Evolutionary conservation across 1,284 basidiomycete genomes (phyloP), one percentile per base, ranked within the genome.

Genomic region (Exsudoporus floridanus): DNA sequence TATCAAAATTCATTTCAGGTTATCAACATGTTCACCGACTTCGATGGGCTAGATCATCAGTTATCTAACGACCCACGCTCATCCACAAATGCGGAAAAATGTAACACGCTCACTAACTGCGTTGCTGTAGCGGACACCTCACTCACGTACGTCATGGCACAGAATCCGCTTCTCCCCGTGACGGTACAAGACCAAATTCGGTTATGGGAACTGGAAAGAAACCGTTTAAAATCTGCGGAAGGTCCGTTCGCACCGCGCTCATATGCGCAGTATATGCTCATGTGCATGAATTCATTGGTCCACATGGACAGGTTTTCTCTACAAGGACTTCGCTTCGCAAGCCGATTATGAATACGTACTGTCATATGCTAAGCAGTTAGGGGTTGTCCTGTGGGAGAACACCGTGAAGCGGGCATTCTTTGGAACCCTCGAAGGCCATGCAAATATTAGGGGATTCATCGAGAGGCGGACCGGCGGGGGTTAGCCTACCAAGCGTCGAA

Each of bases 121-220:
- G 38, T 50, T 13, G 36, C 56, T 25, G 52, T 56, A 13, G 18
- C 19, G 25, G 5, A 49, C 44, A 43, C 34, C 33, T 25, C 39
- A 46, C 49, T 64, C 27, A 56, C 9, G 55, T 69, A 65, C 55
- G 54, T 51, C 45, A 51, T 51, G 19, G 19, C 44, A 50, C 46
- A 94, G 88, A 92, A 92, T 65, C 93, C 94, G 6, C 77, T 97
- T 6, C 77, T 98, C 14, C 94, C 94, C 27, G 92, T 96, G 35
- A 98, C 96, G 0, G 95, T 98, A 0, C 94, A 98, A 62, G 97
- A 99, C 74, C 97, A 99, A 74, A 92, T 99, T 59, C 86, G 97
- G 48, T 77, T 99, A 16, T 99, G 97, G 96, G 96, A 99, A 72
- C 78, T 95, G 48, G 97, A 99, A 75, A 88, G 91, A 71, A 95